Percentiles rank a stretch among this genome's conserved stretches.
Conservation (phyloP, 1,284 basidiomycete species). For the Microstroma glucosiphilum region DNA sequence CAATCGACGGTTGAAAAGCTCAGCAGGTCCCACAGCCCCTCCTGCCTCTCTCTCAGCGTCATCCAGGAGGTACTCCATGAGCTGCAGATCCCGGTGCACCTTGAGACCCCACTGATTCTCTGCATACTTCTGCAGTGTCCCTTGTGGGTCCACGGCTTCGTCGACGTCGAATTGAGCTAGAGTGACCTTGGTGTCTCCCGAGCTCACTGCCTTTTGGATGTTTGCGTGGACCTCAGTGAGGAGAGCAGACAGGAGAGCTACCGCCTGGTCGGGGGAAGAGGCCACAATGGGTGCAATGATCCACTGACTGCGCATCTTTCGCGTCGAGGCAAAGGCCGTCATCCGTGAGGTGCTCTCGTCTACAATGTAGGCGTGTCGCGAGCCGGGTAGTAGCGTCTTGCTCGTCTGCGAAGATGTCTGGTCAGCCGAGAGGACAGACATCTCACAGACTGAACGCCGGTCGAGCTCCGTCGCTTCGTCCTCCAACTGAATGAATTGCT, state of each 20-base stretch:
- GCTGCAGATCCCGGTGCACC: neutral
- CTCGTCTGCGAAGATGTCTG: neutral
- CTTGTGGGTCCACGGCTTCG: neutral
- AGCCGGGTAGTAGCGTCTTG: neutral
- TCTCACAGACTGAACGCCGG: neutral
- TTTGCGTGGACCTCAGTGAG: neutral
- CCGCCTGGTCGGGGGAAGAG: neutral
- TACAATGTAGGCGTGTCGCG: neutral
- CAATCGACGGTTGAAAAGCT: neutral
- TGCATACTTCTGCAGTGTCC: neutral
- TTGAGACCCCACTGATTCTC: neutral
- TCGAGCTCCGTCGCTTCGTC: neutral
- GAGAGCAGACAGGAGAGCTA: neutral
- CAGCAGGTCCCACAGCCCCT: neutral
- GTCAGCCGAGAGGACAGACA: neutral
- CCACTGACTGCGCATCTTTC: neutral
- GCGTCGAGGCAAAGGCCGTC: neutral
- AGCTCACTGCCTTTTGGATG: neutral
- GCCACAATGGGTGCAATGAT: neutral
- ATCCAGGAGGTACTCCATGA: neutral
- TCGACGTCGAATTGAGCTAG: neutral
- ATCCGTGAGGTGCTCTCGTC: neutral
- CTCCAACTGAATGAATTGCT: neutral
- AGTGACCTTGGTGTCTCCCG: neutral
- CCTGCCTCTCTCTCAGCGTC: neutral